These are phyloP conservation scores for Pichia sp. DNA, from an alignment of 1,139 yeast genomes.

Conservation along the genomic window DNA sequence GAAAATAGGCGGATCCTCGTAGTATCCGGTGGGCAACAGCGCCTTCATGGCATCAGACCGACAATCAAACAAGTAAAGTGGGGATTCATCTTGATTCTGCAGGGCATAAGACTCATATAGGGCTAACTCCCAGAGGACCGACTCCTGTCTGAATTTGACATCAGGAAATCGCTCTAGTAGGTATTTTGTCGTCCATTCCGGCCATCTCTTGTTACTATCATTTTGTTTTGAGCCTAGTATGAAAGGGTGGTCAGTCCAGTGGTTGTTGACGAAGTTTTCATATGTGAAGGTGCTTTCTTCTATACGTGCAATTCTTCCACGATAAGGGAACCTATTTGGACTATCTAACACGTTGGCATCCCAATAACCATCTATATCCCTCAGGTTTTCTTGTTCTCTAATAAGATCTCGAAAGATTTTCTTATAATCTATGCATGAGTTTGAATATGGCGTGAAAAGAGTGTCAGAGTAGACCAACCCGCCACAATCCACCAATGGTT, in stretches of 20 bases:
- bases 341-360: conserved; percentile 11
- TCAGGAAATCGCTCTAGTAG: conserved; percentile 53
- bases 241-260: conserved; percentile 58
- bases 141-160: conserved; percentile 73
- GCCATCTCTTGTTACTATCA: conserved; percentile 50
- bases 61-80: conserved; percentile 82
- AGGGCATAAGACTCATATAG: conserved; percentile 60
- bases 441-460: conserved; percentile 74
- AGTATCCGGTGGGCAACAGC: conserved; percentile 45
- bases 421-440: conserved; percentile 63
- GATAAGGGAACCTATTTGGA: conserved; percentile 22
- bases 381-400: conserved; percentile 40
- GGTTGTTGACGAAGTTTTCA: conserved; percentile 40
- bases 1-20: conserved; percentile 51
- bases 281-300: conserved; percentile 39
- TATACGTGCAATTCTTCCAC: conserved; percentile 43
- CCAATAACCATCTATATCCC: conserved; percentile 17
- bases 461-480: conserved; percentile 53
- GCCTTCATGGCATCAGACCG: conserved; percentile 58
- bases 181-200: conserved; percentile 55
- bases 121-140: conserved; percentile 71
- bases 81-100: conserved; percentile 70
- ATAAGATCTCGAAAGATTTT: conserved; percentile 45
- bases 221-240: conserved; percentile 42
- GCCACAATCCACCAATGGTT: conserved; percentile 34